A percentile compares a stretch with the other conserved stretches of the same genome.
Evolutionary conservation across 2,329 filamentous ascomycete genomes (phyloP).

Genomic region (Neonectria coccinea): DNA sequence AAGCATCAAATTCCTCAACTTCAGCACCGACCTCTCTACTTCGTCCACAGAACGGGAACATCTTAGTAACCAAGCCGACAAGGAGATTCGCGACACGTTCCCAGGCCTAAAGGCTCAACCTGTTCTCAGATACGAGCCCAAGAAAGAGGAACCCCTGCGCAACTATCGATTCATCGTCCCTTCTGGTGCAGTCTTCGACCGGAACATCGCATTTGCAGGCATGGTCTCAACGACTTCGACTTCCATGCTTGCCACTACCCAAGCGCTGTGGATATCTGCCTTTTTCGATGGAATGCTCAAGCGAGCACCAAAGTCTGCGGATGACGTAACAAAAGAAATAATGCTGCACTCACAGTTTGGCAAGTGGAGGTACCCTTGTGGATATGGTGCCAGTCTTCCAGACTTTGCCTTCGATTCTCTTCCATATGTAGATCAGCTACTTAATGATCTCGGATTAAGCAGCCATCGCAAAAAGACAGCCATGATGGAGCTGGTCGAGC

Average conservation of each 20-base stretch:
- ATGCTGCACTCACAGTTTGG: conserved; percentile 75
- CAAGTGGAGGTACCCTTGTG: conserved; percentile 73
- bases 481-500: conserved; percentile 17
- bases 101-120: conserved; percentile 35
- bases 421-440: conserved; percentile 65
- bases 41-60: too few relatives aligned
- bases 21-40: too few relatives aligned
- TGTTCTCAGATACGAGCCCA: conserved; percentile 27
- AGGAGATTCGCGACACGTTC: conserved; percentile 31
- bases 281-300: conserved; percentile 64
- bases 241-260: conserved; percentile 47
- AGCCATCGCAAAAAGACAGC: conserved; percentile 20
- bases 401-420: conserved; percentile 73
- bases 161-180: conserved; percentile 44
- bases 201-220: conserved; percentile 50
- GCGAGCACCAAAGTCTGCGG: conserved; percentile 49
- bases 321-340: conserved; percentile 61
- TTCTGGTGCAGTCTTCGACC: conserved; percentile 21
- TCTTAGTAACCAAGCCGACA: conserved; percentile 4
- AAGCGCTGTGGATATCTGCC: conserved; percentile 65
- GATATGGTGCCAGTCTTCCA: conserved; percentile 69
- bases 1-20: conserved; percentile 54
- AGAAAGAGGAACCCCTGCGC: conserved; percentile 34
- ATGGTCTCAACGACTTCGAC: conserved; percentile 49
- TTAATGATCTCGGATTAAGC: conserved; percentile 72